These are phyloP conservation scores for Fermentozyma sake DNA, from an alignment of 1,139 yeast species.

Conservation along the genomic window DNA sequence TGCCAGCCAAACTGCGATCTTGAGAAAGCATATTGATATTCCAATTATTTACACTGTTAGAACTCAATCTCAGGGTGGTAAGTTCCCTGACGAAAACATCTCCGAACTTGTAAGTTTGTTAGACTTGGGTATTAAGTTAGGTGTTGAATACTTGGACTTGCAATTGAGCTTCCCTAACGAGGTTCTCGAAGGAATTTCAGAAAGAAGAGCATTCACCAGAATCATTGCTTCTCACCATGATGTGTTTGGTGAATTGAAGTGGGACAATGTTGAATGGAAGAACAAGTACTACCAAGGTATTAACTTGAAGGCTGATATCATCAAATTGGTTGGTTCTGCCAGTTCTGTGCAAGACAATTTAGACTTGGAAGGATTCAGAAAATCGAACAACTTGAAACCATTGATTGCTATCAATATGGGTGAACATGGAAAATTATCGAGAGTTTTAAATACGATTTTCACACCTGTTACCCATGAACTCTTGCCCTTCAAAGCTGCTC, in stretches of 20 bases:
- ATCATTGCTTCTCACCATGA: constrained; percentile 84
- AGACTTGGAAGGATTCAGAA: constrained; percentile 64
- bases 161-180: constrained; percentile 42
- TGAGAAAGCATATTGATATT: constrained; percentile 57
- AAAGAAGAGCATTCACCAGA: constrained; percentile 53
- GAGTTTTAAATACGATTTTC: constrained; percentile 67
- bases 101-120: constrained; percentile 49
- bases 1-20: constrained; percentile 65
- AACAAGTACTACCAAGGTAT: constrained; percentile 65
- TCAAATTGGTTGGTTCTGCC: constrained; percentile 84
- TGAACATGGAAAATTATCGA: constrained; percentile 67
- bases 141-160: constrained; percentile 53
- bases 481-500: constrained; percentile 66
- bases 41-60: constrained; percentile 84
- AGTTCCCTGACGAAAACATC: constrained; percentile 48
- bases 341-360: constrained; percentile 61
- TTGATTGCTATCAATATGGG: constrained; percentile 85
- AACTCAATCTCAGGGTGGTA: constrained; percentile 78
- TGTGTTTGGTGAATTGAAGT: constrained; percentile 53
- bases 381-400: constrained; percentile 49
- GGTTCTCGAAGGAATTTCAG: constrained; percentile 25
- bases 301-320: constrained; percentile 62
- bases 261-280: constrained; percentile 74
- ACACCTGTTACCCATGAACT: constrained; percentile 80
- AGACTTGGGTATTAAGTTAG: constrained; percentile 62